Evolutionary conservation across 2,329 filamentous ascomycete species (phyloP), one percentile per base, ranked within the genome.

Genomic region (Pseudogymnoascus pannorum): DNA sequence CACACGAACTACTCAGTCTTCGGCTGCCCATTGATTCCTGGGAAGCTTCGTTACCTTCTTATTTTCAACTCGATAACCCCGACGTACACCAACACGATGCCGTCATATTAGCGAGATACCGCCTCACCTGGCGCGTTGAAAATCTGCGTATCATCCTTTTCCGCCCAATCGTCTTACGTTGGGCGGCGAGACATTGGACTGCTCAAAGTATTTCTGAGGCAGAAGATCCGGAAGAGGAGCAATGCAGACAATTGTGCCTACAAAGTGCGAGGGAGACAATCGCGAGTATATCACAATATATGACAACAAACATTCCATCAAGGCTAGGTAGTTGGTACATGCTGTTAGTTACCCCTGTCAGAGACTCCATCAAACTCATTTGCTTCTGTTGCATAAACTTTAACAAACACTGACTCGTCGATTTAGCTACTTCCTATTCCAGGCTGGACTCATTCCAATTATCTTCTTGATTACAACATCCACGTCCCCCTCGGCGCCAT

Each of bases 131-230:
- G 76, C 71, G 76, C 44, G 72, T 74, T 60, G 76, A 75, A 71
- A 76, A 77, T 51, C 64, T 78, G 58, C 70, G 74, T 4, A 77
- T 77, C 57, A 70, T 78, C 18, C 71, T 77, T 20, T 77, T 76
- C 57, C 72, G 76, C 16, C 76, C 75, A 2, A 72, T 77, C 36
- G 66, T 78, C 3, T 70, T 77, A 20, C 73, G 73, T 22, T 75
- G 74, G 74, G 73, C 74, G 18, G 70, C 61, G 3, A 62, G 51
- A 33, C 44, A 54, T 36, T 57, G 29, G 57, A 59, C 60, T 18
- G 71, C 31, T 69, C 71, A 63, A 67, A 71, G 64, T 73, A 71
- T 70, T 54, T 59, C 64, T 48, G 66, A 71, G 40, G 64, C 62
- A n/a, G 72, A 73, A 61, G 71, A 75, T 29, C 69, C 72, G 8